Conservation (phyloP, 345 rosid species). For the Cardamine occulta region DNA sequence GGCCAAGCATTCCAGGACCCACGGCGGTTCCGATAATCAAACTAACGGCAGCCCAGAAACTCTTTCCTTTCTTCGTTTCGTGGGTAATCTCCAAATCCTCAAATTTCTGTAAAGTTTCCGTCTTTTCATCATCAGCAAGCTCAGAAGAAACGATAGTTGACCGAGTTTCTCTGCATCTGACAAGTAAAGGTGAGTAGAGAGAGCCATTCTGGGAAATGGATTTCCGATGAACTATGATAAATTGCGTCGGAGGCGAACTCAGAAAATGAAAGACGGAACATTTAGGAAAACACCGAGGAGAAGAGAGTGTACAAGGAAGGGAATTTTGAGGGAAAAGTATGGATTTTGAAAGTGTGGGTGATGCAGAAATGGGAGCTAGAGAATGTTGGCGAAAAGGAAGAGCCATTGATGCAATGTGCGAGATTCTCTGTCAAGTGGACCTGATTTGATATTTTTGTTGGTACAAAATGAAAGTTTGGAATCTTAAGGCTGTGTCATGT, state of each 20-base stretch:
- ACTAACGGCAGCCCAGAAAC: constrained; percentile 92
- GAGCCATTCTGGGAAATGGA: constrained; percentile 3
- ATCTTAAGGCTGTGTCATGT: background rate
- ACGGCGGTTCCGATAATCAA: constrained; percentile 93
- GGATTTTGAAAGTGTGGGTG: constrained; percentile 21
- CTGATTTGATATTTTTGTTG: constrained; percentile 20
- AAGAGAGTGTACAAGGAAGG: constrained; percentile 9
- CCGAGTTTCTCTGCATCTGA: constrained; percentile 38
- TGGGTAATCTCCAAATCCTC: constrained; percentile 29
- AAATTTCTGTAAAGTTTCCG: constrained; percentile 23
- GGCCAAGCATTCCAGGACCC: constrained; percentile 91
- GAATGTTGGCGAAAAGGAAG: constrained; percentile 36
- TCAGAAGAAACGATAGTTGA: constrained; percentile 32
- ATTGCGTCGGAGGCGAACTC: constrained; percentile 5
- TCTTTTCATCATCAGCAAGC: constrained; percentile 20
- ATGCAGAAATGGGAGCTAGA: constrained; percentile 22
- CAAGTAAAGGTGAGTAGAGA: constrained; percentile 21
- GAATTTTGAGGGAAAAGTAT: constrained; percentile 16
- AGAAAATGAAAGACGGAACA: background rate
- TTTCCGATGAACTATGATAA: background rate
- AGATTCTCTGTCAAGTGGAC: constrained; percentile 40
- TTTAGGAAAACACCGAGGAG: constrained; percentile 26
- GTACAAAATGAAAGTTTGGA: background rate
- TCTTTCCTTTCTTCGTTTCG: constrained; percentile 47
- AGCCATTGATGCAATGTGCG: constrained; percentile 36